A percentile compares a stretch with the other conserved stretches of the same genome.
phyloP scores from a whole-genome alignment of 2,329 filamentous ascomycete species.

The Xylaria sp. region DNA sequence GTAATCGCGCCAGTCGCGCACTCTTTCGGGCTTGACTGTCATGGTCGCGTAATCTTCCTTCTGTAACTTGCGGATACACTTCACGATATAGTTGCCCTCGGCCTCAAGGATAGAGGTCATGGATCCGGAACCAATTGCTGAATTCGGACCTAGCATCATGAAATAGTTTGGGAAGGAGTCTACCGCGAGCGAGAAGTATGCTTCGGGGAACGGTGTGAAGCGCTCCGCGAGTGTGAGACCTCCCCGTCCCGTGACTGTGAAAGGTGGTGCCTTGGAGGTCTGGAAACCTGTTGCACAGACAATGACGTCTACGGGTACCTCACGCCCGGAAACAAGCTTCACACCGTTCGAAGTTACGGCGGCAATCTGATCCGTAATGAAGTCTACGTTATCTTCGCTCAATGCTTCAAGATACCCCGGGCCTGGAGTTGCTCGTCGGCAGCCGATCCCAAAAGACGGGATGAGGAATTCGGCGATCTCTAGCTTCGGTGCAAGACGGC shows the following conservation, averaged over 20 bases:
- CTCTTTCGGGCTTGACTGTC: slow-evolving; percentile 56
- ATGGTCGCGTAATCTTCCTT: slow-evolving; percentile 59
- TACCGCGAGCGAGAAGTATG: slow-evolving; percentile 59
- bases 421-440: slow-evolving; percentile 59
- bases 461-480: slow-evolving; percentile 57
- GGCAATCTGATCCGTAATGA: slow-evolving; percentile 52
- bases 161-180: slow-evolving; percentile 63
- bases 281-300: slow-evolving; percentile 62
- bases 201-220: slow-evolving; percentile 54
- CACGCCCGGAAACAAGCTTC: slow-evolving; percentile 43
- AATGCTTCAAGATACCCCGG: slow-evolving; percentile 60
- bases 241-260: slow-evolving; percentile 55
- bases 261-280: slow-evolving; percentile 55
- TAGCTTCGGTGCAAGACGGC: slow-evolving; percentile 56
- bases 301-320: slow-evolving; percentile 57
- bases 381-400: slow-evolving; percentile 54
- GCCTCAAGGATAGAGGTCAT: slow-evolving; percentile 60
- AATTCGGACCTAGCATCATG: slow-evolving; percentile 62
- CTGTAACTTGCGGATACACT: slow-evolving; percentile 60
- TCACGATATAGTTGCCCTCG: slow-evolving; percentile 61
- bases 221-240: slow-evolving; percentile 53
- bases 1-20: slow-evolving; percentile 60
- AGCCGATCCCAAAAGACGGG: slow-evolving; percentile 58
- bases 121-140: slow-evolving; percentile 59
- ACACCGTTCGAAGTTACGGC: slow-evolving; percentile 53